Percentiles rank a stretch among this genome's conserved stretches.
These are phyloP conservation scores for Colletotrichum liaoningense DNA, from an alignment of 2,329 filamentous ascomycete species.

Conservation along the genomic window DNA sequence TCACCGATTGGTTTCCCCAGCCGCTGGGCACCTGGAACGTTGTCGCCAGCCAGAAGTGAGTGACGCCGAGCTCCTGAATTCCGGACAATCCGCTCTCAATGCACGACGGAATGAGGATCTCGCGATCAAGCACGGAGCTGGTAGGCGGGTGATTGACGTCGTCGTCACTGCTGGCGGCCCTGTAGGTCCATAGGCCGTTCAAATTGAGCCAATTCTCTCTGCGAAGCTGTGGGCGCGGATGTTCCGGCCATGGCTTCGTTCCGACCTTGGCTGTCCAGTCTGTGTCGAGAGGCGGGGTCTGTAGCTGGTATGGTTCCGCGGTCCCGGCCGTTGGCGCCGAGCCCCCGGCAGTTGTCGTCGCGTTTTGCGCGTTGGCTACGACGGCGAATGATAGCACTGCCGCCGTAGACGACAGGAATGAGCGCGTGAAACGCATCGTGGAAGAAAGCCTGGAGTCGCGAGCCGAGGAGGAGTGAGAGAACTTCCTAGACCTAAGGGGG, in stretches of 20 bases:
- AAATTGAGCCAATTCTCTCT: conserved; percentile 67
- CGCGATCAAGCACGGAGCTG: conserved; percentile 45
- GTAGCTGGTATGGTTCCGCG: conserved; percentile 47
- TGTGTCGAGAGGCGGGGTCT: conserved; percentile 58
- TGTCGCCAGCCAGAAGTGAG: conserved; percentile 62
- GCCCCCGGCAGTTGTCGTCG: background rate
- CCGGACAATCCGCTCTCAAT: conserved; percentile 61
- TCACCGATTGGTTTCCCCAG: conserved; percentile 57
- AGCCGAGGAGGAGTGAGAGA: background rate
- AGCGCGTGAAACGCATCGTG: conserved; percentile 27
- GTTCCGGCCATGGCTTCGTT: conserved; percentile 66
- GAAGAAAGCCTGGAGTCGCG: background rate
- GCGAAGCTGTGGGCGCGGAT: conserved; percentile 67
- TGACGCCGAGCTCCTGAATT: conserved; percentile 54
- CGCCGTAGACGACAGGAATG: conserved; percentile 11
- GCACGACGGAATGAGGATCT: conserved; percentile 57
- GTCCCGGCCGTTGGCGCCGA: background rate
- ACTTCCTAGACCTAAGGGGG: background rate
- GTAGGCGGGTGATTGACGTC: conserved; percentile 38
- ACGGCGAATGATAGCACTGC: background rate
- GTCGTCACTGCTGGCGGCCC: conserved; percentile 43
- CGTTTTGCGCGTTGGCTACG: background rate
- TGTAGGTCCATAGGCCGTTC: conserved; percentile 70
- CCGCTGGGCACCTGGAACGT: conserved; percentile 59
- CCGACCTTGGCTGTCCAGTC: conserved; percentile 65